Conservation (phyloP, 257 asterid genomes). For the Cruciata laevipes region DNA sequence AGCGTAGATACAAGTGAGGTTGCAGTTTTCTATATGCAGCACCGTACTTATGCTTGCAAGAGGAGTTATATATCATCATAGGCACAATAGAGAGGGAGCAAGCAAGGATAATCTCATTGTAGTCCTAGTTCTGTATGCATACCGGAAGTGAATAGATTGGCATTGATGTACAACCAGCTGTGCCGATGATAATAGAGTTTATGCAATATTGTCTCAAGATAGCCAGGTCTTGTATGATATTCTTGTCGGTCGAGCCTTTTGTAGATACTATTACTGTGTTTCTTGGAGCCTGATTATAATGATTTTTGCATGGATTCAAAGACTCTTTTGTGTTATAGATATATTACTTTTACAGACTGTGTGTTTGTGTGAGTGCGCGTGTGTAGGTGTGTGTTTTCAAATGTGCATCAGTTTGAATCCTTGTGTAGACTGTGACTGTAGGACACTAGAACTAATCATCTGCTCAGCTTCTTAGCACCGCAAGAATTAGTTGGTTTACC, state of each 20-base stretch:
- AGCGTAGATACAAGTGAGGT: constrained; percentile 66
- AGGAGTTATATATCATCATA: background rate
- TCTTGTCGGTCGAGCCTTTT: background rate
- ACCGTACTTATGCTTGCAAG: background rate
- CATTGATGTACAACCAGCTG: background rate
- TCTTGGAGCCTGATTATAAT: background rate
- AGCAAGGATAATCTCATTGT: background rate
- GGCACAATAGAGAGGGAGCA: background rate
- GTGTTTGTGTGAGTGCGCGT: background rate
- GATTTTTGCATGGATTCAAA: background rate
- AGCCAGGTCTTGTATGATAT: background rate
- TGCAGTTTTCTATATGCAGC: background rate
- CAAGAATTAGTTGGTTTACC: no score
- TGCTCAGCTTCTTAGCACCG: no score
- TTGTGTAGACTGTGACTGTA: no score
- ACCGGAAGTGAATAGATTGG: constrained; percentile 5
- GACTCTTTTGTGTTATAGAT: background rate
- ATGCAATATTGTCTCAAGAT: background rate
- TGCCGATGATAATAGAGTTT: background rate
- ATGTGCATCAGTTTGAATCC: no score
- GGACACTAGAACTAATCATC: no score
- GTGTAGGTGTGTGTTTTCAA: no score
- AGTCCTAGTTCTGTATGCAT: constrained; percentile 2
- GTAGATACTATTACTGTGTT: constrained; percentile 1
- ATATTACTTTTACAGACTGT: background rate